These are phyloP conservation scores for Rhodocollybia butyracea DNA, from an alignment of 768 basidiomycete species.

Conservation along the genomic window DNA sequence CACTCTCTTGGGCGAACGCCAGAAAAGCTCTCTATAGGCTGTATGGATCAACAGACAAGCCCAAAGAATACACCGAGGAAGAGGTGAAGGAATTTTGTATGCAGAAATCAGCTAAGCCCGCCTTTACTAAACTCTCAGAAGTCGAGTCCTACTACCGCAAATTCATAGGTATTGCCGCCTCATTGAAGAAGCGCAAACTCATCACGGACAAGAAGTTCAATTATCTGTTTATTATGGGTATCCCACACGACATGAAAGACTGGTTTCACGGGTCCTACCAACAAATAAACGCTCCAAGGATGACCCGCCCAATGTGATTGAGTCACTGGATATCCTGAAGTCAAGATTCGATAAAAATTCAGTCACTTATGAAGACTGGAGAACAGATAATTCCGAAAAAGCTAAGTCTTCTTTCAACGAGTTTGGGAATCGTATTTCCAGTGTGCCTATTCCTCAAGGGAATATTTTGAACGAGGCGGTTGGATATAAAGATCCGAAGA, in stretches of 20 bases:
- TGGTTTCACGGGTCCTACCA: constrained; percentile 8
- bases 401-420: background rate
- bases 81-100: constrained; percentile 9
- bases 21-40: background rate
- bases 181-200: constrained; percentile 2
- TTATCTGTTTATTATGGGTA: constrained; percentile 11
- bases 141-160: constrained; percentile 8
- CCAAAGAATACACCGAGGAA: background rate
- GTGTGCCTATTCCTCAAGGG: too few relatives aligned
- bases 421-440: background rate
- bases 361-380: constrained; percentile 7
- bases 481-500: background rate
- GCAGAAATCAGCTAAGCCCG: constrained; percentile 1
- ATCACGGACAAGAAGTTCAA: constrained; percentile 3
- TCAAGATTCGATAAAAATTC: constrained; percentile 11
- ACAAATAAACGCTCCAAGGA: constrained; percentile 3
- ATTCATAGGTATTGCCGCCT: constrained; percentile 9
- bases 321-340: constrained; percentile 3
- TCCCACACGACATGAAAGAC: constrained; percentile 7
- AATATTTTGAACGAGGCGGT: background rate
- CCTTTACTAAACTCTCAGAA: background rate
- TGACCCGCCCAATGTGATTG: background rate
- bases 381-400: background rate
- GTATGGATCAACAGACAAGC: constrained; percentile 1
- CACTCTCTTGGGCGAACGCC: background rate